These are phyloP conservation scores for sweet orange (Citrus sinensis) DNA, from an alignment of 345 rosid species.

Conservation along the genomic window DVS_A1.0 CM039165.1:16012501-16013000, in stretches of 20 bases:
- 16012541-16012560: constrained; percentile 36
- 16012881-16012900: not conserved
- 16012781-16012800: not conserved
- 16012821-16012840: no score
- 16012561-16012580: not conserved
- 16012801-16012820: not conserved
- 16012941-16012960: not conserved
- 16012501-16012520: constrained; percentile 46
- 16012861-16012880: not conserved
- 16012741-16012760: not conserved
- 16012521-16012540: constrained; percentile 41
- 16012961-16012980: not conserved
- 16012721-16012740: no score
- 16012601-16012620: not conserved
- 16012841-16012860: not conserved
- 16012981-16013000: not conserved
- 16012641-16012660: not conserved
- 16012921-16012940: not conserved
- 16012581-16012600: not conserved
- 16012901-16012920: not conserved
- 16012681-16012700: not conserved
- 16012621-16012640: not conserved
- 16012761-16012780: not conserved
- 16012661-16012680: not conserved
- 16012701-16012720: no score